A percentile compares a stretch with the other conserved stretches of the same genome.
phyloP scores from a whole-genome alignment of 371 early-diverging fungal genomes.

The Mucor saturninus region DNA sequence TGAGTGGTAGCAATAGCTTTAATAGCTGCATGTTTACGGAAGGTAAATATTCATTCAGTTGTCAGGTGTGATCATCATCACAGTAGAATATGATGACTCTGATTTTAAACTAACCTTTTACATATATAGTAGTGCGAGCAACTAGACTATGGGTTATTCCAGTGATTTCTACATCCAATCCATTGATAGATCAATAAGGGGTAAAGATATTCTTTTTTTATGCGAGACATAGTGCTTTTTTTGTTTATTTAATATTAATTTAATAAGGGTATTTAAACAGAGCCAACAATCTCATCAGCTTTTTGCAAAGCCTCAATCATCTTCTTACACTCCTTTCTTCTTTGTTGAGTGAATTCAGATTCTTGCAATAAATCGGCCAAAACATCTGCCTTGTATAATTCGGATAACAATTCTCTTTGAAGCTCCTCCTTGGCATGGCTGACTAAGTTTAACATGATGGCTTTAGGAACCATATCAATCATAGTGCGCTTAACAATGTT shows the following conservation, averaged over 20 bases:
- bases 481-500: slow-evolving; percentile 98
- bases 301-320: slow-evolving; percentile 95
- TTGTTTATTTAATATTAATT: slow-evolving; percentile 2
- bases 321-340: slow-evolving; percentile 95
- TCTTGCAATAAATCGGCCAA: slow-evolving; percentile 94
- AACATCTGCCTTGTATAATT: slow-evolving; percentile 94
- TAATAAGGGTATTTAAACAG: slow-evolving; percentile 43
- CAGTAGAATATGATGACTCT: too few relatives aligned
- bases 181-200: too few relatives aligned
- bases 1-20: too few relatives aligned
- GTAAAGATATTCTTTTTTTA: too few relatives aligned
- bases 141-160: too few relatives aligned
- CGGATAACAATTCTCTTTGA: slow-evolving; percentile 94
- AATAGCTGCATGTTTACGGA: too few relatives aligned
- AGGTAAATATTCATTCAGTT: too few relatives aligned
- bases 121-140: too few relatives aligned
- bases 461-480: slow-evolving; percentile 98
- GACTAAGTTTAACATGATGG: slow-evolving; percentile 98
- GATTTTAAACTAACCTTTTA: too few relatives aligned
- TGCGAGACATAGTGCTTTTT: not conserved
- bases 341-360: slow-evolving; percentile 87
- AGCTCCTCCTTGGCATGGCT: slow-evolving; percentile 88
- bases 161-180: too few relatives aligned
- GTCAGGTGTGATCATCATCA: too few relatives aligned
- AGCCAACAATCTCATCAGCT: slow-evolving; percentile 89